Evolutionary conservation across 192 early-diverging fungal genomes (phyloP).

Genomic region (Allomyces macrogynus): DNA sequence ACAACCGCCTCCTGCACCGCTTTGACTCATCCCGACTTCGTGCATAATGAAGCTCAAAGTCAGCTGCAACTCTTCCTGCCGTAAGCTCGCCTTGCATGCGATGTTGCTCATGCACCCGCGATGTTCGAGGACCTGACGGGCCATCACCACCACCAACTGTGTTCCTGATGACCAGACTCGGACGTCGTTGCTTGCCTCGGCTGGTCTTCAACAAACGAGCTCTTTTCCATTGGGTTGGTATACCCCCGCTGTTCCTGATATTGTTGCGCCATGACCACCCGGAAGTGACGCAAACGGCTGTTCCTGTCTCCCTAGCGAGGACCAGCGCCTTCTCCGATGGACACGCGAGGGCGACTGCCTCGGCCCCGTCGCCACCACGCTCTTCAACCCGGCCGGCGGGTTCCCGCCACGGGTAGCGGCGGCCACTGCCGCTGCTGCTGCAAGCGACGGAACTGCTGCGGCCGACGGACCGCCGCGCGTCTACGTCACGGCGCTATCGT

Average conservation of each 20-base stretch:
- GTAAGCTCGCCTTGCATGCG: too few relatives aligned
- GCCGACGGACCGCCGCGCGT: slow-evolving; percentile 1
- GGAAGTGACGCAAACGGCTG: background rate
- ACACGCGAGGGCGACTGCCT: slow-evolving; percentile 29
- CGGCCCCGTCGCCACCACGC: slow-evolving; percentile 10
- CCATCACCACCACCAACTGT: too few relatives aligned
- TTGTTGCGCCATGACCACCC: background rate
- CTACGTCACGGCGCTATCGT: slow-evolving; percentile 1
- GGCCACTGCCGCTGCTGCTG: slow-evolving; percentile 5
- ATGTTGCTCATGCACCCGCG: too few relatives aligned
- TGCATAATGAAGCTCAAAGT: too few relatives aligned
- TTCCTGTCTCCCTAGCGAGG: slow-evolving; percentile 14
- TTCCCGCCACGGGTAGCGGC: too few relatives aligned
- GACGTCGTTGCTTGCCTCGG: slow-evolving; percentile 32
- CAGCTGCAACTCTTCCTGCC: too few relatives aligned
- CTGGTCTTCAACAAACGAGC: slow-evolving; percentile 34
- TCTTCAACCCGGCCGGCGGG: slow-evolving; percentile 6
- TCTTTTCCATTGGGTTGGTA: slow-evolving; percentile 29
- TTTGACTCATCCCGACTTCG: too few relatives aligned
- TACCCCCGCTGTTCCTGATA: background rate
- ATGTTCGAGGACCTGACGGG: too few relatives aligned
- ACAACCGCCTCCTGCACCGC: too few relatives aligned
- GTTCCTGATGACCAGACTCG: slow-evolving; percentile 10
- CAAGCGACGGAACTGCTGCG: background rate
- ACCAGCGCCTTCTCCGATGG: slow-evolving; percentile 26